A percentile compares a stretch with the other conserved stretches of the same genome.
Conservation (phyloP, 78 protist genomes). For the Emiliania huxleyi region DNA sequence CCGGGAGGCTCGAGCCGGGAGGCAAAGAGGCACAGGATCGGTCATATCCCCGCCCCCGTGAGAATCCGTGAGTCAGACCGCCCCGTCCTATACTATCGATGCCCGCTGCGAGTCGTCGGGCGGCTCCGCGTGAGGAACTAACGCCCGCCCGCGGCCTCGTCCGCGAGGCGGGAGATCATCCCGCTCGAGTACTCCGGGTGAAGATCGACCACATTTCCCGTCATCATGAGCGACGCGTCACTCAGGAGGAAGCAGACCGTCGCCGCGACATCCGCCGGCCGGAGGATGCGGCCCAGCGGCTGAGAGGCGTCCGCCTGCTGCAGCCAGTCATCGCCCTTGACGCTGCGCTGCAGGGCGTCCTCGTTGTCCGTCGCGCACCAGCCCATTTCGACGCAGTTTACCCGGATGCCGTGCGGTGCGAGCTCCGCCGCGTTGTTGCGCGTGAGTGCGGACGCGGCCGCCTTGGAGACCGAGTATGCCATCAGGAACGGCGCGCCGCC, state of each 20-base stretch:
- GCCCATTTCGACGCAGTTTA: neutral
- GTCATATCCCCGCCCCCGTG: no score
- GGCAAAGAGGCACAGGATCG: no score
- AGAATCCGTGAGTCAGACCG: no score
- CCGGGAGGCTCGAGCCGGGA: no score
- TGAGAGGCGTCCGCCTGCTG: neutral
- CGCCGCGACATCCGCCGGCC: neutral
- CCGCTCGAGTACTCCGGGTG: no score
- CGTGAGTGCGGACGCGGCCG: neutral
- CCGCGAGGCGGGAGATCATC: no score
- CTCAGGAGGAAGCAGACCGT: neutral
- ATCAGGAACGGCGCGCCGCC: neutral
- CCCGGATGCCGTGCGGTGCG: neutral
- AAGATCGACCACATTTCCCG: neutral
- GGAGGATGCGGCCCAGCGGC: neutral
- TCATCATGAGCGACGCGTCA: neutral
- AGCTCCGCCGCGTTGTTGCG: constrained; percentile 17
- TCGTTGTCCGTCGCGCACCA: constrained; percentile 22
- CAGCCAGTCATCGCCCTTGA: neutral
- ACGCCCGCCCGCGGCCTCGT: no score
- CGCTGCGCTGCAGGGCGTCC: neutral
- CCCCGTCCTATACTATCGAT: no score
- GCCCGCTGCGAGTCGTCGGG: no score
- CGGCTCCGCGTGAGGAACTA: no score
- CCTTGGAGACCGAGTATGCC: constrained; percentile 12